Percentiles rank a stretch among this genome's conserved stretches.
phyloP scores from a whole-genome alignment of 345 rosid genomes.

The Citrus medica region DNA sequence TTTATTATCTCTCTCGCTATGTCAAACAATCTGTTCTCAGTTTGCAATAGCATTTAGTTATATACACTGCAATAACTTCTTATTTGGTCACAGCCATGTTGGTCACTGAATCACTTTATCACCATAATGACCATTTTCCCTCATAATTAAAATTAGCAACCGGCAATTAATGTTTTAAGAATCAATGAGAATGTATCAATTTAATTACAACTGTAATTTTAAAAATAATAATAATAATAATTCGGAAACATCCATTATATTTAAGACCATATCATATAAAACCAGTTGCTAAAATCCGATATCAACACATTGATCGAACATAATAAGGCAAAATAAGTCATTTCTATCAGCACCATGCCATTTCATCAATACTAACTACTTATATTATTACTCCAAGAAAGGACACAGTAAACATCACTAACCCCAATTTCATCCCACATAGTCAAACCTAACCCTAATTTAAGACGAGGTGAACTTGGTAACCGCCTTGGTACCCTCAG shows the following conservation, averaged over 20 bases:
- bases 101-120: not conserved
- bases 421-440: not conserved
- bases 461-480: conserved; percentile 72
- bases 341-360: not conserved
- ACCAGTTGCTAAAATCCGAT: not conserved
- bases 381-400: not conserved
- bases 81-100: too few relatives aligned
- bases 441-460: not conserved
- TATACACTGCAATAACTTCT: too few relatives aligned
- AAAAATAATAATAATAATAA: not conserved
- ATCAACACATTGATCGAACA: not conserved
- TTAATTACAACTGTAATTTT: not conserved
- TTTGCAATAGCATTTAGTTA: too few relatives aligned
- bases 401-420: not conserved
- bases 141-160: too few relatives aligned
- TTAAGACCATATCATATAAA: not conserved
- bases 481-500: conserved; percentile 81
- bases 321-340: not conserved
- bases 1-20: too few relatives aligned
- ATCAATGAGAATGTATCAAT: too few relatives aligned
- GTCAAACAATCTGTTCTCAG: not conserved
- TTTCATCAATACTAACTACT: not conserved
- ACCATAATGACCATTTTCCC: not conserved
- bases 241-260: too few relatives aligned
- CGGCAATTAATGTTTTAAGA: too few relatives aligned